phyloP scores from a whole-genome alignment of 2,329 filamentous ascomycete species.

The Colletotrichum sp. region DNA sequence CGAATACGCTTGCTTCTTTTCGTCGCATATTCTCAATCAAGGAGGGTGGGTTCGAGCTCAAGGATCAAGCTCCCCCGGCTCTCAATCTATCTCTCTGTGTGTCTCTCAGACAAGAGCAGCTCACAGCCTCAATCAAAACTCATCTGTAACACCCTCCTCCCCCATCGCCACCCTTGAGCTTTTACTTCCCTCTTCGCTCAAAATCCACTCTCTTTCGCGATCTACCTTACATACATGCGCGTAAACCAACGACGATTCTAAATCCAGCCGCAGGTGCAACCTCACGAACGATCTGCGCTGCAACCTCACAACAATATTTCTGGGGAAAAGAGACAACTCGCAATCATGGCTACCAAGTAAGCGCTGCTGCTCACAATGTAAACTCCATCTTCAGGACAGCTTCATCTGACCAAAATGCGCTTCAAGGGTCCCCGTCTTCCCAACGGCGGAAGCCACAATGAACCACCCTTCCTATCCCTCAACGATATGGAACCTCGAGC shows the following conservation, averaged over 20 bases:
- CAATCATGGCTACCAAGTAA: slow-evolving; percentile 10
- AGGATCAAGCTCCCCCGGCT: background rate
- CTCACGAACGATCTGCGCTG: background rate
- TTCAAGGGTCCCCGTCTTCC: slow-evolving; percentile 27
- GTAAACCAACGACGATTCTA: background rate
- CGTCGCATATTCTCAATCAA: background rate
- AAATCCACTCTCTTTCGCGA: background rate
- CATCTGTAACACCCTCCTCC: slow-evolving; percentile 6
- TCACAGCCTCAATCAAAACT: slow-evolving; percentile 10
- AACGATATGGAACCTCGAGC: slow-evolving; percentile 72
- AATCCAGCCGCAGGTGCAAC: background rate
- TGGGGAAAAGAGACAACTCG: background rate
- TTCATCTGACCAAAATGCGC: background rate
- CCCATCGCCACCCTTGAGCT: background rate
- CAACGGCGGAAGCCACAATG: slow-evolving; percentile 62
- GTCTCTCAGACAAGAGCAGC: background rate
- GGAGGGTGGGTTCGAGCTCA: background rate
- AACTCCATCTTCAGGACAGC: background rate
- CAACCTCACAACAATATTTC: background rate
- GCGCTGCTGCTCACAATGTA: background rate
- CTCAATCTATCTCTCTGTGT: background rate
- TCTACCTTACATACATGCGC: background rate
- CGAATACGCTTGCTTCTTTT: background rate
- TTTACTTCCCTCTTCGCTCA: background rate
- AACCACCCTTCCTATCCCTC: slow-evolving; percentile 71